Evolutionary conservation across 768 basidiomycete species (phyloP).

Genomic region (Kwoniella sp.): DNA sequence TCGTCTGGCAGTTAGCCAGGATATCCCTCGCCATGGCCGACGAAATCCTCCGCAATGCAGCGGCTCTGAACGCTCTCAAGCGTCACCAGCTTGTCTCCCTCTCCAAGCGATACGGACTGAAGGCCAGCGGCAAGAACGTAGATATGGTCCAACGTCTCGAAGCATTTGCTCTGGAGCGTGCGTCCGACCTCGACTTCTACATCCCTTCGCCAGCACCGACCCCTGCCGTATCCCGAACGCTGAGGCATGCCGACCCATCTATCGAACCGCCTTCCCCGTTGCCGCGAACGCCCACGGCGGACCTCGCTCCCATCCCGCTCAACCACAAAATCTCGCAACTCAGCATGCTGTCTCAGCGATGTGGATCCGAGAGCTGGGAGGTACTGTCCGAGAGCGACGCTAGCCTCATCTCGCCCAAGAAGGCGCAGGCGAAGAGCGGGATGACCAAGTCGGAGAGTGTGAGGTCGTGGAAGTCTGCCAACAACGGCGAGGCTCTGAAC

Average conservation of each 20-base stretch:
- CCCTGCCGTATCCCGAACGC: too few relatives aligned
- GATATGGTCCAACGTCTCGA: constrained; percentile 34
- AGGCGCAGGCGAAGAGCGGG: neutral
- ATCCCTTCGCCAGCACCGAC: constrained; percentile 20
- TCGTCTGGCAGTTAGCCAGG: neutral
- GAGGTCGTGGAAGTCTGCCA: constrained; percentile 38
- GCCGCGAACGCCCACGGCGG: constrained; percentile 3
- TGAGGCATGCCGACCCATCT: neutral
- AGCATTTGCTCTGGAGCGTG: neutral
- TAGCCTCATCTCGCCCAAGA: constrained; percentile 31
- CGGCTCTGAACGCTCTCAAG: constrained; percentile 40
- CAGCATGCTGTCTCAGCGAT: too few relatives aligned
- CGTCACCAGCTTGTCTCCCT: constrained; percentile 42
- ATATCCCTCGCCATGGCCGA: too few relatives aligned
- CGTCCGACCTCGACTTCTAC: constrained; percentile 10
- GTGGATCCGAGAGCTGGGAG: constrained; percentile 33
- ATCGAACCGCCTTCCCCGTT: neutral
- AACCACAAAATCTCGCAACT: constrained; percentile 9
- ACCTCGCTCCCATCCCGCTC: constrained; percentile 5
- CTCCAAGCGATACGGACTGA: constrained; percentile 40
- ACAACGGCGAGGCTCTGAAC: constrained; percentile 35
- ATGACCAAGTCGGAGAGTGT: constrained; percentile 23
- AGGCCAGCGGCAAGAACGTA: constrained; percentile 41
- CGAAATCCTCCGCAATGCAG: constrained; percentile 38
- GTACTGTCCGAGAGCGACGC: constrained; percentile 35